Conservation (phyloP, 225 moss, liverwort and hornwort genomes). For the Bryoerythrophyllum caledonicum region DNA sequence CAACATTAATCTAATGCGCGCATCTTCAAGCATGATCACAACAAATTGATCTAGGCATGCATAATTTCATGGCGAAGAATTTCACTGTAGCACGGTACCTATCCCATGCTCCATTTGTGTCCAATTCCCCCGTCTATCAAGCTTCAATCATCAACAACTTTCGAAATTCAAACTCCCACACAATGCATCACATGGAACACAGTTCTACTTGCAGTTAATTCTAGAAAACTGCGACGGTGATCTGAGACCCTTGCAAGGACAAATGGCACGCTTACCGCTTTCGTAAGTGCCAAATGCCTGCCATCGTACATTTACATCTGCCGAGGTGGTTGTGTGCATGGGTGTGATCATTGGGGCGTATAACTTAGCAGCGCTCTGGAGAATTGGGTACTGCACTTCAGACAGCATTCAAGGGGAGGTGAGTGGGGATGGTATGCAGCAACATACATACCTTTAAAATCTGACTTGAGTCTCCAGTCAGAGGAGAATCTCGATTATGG, state of each 20-base stretch:
- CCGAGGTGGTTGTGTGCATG: not conserved
- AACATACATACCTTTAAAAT: not conserved
- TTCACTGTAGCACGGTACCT: not conserved
- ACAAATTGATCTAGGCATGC: not conserved
- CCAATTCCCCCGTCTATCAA: too few species aligned
- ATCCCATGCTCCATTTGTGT: not conserved
- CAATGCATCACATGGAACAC: not conserved
- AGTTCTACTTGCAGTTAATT: not conserved
- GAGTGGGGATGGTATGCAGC: not conserved
- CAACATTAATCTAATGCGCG: not conserved
- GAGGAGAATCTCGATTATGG: constrained; percentile 21
- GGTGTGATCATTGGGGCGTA: not conserved
- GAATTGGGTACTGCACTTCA: not conserved
- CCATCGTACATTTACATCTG: not conserved
- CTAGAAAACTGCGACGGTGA: too few species aligned
- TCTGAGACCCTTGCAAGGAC: not conserved
- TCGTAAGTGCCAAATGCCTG: too few species aligned
- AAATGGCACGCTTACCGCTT: not conserved
- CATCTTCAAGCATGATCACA: not conserved
- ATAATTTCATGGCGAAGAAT: not conserved
- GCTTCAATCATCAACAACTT: not conserved
- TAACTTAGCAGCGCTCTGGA: not conserved
- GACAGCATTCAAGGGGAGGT: not conserved
- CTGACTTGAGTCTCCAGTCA: not conserved
- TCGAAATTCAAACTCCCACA: not conserved